phyloP scores from a whole-genome alignment of 305 asterid genomes.

The Fraxinus albicans region DNA sequence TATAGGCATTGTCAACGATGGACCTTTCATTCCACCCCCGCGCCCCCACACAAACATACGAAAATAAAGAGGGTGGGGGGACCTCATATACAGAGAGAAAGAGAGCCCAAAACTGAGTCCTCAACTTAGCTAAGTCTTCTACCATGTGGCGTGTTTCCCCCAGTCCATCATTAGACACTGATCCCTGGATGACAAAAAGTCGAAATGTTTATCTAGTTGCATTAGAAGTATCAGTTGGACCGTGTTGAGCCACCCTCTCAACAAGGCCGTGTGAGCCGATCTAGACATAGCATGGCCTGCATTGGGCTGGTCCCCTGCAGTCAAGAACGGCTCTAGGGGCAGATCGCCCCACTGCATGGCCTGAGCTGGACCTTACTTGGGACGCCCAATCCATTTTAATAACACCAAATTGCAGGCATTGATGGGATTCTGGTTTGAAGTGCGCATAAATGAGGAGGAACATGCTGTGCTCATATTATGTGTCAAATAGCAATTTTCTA shows the following conservation, averaged over 20 bases:
- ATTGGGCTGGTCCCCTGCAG: not conserved
- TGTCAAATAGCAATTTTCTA: too few relatives aligned
- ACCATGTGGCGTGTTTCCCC: slow-evolving; percentile 51
- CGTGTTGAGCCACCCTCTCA: not conserved
- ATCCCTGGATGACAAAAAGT: slow-evolving; percentile 21
- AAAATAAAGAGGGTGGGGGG: too few relatives aligned
- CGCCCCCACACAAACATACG: not conserved
- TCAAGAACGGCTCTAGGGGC: too few relatives aligned
- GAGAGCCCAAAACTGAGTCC: not conserved
- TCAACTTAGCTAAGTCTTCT: slow-evolving; percentile 25
- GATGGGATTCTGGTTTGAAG: not conserved
- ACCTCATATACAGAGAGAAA: not conserved
- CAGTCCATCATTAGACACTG: slow-evolving; percentile 13
- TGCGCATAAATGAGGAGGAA: not conserved
- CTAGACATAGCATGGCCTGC: not conserved
- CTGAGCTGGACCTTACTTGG: not conserved
- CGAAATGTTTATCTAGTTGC: slow-evolving; percentile 5
- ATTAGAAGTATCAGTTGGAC: not conserved
- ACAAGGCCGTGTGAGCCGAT: not conserved
- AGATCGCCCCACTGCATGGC: not conserved
- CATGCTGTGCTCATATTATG: too few relatives aligned
- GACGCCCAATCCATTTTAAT: not conserved
- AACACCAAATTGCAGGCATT: not conserved
- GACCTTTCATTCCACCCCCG: slow-evolving; percentile 20
- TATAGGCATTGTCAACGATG: slow-evolving; percentile 24